Evolutionary conservation across 768 basidiomycete species (phyloP).

Genomic region (Leccinum sublutescens): DNA sequence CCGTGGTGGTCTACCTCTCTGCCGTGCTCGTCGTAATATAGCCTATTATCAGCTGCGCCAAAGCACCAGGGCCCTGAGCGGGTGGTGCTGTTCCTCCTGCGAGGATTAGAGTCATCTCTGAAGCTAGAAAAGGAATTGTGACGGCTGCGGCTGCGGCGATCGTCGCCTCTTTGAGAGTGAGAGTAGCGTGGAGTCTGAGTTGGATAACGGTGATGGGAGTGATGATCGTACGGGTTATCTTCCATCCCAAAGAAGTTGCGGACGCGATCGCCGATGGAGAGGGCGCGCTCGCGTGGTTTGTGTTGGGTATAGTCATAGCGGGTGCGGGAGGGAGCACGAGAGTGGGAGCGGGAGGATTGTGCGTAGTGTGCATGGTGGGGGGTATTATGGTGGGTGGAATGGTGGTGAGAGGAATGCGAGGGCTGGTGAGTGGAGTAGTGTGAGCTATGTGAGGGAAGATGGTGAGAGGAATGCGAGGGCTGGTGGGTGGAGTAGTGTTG

Average conservation of each 20-base stretch:
- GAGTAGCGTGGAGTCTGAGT: constrained; percentile 2
- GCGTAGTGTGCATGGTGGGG: constrained; percentile 7
- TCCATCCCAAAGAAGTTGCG: constrained; percentile 35
- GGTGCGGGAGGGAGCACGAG: constrained; percentile 13
- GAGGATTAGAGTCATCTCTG: constrained; percentile 18
- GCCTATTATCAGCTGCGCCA: constrained; percentile 18
- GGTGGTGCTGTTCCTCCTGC: constrained; percentile 18
- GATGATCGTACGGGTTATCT: background rate
- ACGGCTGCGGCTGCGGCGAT: constrained; percentile 25
- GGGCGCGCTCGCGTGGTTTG: constrained; percentile 15
- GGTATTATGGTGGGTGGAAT: constrained; percentile 10
- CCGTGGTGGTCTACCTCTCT: constrained; percentile 28
- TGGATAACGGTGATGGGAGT: constrained; percentile 10
- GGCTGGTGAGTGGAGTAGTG: constrained; percentile 13
- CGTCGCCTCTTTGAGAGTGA: constrained; percentile 1
- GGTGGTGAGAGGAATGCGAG: constrained; percentile 22
- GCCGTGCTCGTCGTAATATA: constrained; percentile 25
- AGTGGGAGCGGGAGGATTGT: constrained; percentile 11
- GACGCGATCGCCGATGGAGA: constrained; percentile 38
- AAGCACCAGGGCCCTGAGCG: constrained; percentile 24
- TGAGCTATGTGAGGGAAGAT: background rate
- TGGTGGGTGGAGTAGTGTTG: constrained; percentile 11
- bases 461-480: constrained; percentile 21
- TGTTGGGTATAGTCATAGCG: constrained; percentile 14
- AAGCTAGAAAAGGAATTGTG: constrained; percentile 27